Evolutionary conservation across 306 rosid species (phyloP).

Genomic region (Medicago lupulina): DNA sequence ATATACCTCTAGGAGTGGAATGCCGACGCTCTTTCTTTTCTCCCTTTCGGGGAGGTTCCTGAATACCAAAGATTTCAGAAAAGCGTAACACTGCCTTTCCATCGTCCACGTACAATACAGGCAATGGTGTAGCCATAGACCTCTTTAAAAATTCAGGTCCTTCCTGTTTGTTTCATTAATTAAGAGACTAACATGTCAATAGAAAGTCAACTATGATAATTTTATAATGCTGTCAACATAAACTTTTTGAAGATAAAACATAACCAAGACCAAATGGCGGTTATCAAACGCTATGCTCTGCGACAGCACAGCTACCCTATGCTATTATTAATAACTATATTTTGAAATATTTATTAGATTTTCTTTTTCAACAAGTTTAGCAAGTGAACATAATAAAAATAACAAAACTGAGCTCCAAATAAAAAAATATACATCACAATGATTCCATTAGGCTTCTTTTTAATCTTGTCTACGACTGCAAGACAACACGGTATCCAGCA

Average conservation of each 20-base stretch:
- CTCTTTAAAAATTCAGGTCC: constrained; percentile 60
- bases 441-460: constrained; percentile 2
- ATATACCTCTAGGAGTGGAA: constrained; percentile 71
- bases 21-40: constrained; percentile 83
- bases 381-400: not conserved
- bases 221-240: constrained; percentile 39
- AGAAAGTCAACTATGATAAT: constrained; percentile 43
- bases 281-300: not conserved
- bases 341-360: not conserved
- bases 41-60: constrained; percentile 72
- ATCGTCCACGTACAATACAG: constrained; percentile 86
- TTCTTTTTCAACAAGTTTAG: constrained; percentile 11
- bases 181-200: constrained; percentile 42
- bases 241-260: not conserved
- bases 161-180: constrained; percentile 55
- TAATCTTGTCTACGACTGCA: constrained; percentile 5
- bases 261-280: not conserved
- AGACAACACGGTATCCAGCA: constrained; percentile 26
- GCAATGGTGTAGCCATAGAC: constrained; percentile 61
- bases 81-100: constrained; percentile 81
- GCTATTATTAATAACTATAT: not conserved
- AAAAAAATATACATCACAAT: not conserved
- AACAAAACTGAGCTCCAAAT: constrained; percentile 10
- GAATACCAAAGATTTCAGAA: constrained; percentile 93
- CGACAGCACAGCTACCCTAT: not conserved